Evolutionary conservation across 2,329 filamentous ascomycete species (phyloP), one percentile per base, ranked within the genome.

Genomic region (Scedosporium boydii): DNA sequence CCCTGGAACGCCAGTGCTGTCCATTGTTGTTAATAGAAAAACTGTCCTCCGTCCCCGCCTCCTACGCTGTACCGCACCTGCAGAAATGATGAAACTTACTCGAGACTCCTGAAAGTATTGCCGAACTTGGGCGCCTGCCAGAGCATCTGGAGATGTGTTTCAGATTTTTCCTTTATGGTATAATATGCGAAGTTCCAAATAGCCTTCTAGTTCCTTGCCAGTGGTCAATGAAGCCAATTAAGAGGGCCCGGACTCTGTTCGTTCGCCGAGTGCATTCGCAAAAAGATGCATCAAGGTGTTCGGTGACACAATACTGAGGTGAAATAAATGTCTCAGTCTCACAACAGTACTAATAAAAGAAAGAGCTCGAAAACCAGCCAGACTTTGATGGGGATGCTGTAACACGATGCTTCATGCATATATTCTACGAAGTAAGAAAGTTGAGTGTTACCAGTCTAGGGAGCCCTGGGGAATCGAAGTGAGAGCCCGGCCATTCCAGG

Each of bases 11-110:
- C n/a, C 16, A 4, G 44, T 14, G 18, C 44, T 48, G 44, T 21
- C 44, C 16, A 7, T n/a, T 48, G 16, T n/a, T 48, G 16, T 6
- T 7, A 21, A 21, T n/a, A 21, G 16, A 48, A n/a, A n/a, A 48
- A 21, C 9, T 1, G 44, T 21, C 51, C 18, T 38, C n/a, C 5
- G 6, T 58, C 16, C 29, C n/a, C 34, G 14, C 41, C 16, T 41
- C 21, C 42, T 27, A 18, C 16, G 57, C 23, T 46, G 58, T 46
- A n/a, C 59, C 26, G 59, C 23, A 27, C 51, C 4, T 29, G 51
- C 59, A 53, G 42, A 6, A 60, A 60, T 38, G 42, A 26, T 61
- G 59, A 61, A 61, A 61, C 59, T 10, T 7, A 61, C 29, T 55
- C 59, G 59, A 56, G 59, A 61, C 59, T 61, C 21, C 59, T 34